phyloP scores from a whole-genome alignment of 2,329 filamentous ascomycete genomes.

The Penicillium sumatraense region DNA sequence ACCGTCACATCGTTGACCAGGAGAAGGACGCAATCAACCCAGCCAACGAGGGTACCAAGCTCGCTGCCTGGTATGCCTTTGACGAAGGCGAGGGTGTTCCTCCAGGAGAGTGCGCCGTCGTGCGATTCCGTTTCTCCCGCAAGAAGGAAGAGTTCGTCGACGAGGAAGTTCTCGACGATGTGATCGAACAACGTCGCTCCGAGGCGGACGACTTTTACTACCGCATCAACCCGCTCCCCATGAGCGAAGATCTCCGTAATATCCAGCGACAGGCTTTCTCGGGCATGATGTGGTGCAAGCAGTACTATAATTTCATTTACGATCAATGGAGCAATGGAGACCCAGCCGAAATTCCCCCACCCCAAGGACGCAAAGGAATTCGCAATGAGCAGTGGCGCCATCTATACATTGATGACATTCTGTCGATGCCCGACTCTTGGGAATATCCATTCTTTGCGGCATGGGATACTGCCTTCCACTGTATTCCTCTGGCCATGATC shows the following conservation, averaged over 20 bases:
- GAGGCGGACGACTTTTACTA: constrained; percentile 97
- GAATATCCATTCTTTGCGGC: constrained; percentile 98
- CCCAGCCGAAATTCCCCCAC: constrained; percentile 83
- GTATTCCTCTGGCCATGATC: constrained; percentile 94
- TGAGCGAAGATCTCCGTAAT: constrained; percentile 90
- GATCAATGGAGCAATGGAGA: constrained; percentile 98
- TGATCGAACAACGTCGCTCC: constrained; percentile 81
- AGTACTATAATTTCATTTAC: constrained; percentile 96
- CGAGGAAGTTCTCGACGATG: constrained; percentile 89
- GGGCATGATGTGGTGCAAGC: constrained; percentile 98
- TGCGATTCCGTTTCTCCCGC: constrained; percentile 85
- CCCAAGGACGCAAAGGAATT: constrained; percentile 75
- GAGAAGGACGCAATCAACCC: constrained; percentile 85
- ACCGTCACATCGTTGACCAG: constrained; percentile 80
- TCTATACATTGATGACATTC: constrained; percentile 89
- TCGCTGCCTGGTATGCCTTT: constrained; percentile 88
- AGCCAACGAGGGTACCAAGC: constrained; percentile 79
- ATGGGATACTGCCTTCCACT: constrained; percentile 97
- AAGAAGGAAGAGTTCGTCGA: constrained; percentile 79
- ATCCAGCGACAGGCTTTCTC: constrained; percentile 93
- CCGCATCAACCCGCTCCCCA: constrained; percentile 87
- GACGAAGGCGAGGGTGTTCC: constrained; percentile 85
- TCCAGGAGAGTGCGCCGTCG: constrained; percentile 91
- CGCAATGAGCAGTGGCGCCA: constrained; percentile 93
- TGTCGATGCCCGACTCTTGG: constrained; percentile 99